phyloP scores from a whole-genome alignment of 2,329 filamentous ascomycete genomes.

The Monosporascus sp. region DNA sequence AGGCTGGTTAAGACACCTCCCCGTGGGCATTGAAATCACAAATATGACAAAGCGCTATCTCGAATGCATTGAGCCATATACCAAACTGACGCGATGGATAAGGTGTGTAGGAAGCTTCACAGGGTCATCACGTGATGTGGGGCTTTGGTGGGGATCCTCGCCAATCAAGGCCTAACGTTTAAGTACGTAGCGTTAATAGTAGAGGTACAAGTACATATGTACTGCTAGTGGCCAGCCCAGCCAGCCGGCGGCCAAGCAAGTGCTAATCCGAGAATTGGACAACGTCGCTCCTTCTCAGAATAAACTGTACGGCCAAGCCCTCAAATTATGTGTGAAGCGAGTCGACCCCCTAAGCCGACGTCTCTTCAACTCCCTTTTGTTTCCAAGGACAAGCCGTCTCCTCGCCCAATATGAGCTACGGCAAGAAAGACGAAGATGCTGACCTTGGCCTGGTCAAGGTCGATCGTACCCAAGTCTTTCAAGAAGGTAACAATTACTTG shows the following conservation, averaged over 20 bases:
- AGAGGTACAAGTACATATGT: too few species aligned
- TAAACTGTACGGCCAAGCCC: conserved; percentile 2
- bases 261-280: conserved; percentile 3
- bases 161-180: too few species aligned
- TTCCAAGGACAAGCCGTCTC: conserved; percentile 17
- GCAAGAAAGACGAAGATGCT: conserved; percentile 99
- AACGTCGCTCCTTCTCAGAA: conserved; percentile 6
- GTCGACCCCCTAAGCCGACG: conserved; percentile 13
- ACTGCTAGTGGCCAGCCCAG: too few species aligned
- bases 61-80: too few species aligned
- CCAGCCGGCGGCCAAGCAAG: background rate
- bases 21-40: conserved; percentile 31
- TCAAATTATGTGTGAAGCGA: conserved; percentile 18
- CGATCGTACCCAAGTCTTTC: conserved; percentile 95
- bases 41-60: too few species aligned
- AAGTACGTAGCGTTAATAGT: too few species aligned
- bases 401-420: conserved; percentile 76
- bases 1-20: conserved; percentile 51
- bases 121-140: too few species aligned
- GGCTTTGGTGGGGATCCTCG: too few species aligned
- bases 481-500: conserved; percentile 70
- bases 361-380: conserved; percentile 23
- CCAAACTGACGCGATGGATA: too few species aligned
- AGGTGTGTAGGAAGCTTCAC: too few species aligned
- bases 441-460: conserved; percentile 93